These are phyloP conservation scores for Phyllosticta capitalensis DNA, from an alignment of 2,329 filamentous ascomycete species.

Conservation along the genomic window DNA sequence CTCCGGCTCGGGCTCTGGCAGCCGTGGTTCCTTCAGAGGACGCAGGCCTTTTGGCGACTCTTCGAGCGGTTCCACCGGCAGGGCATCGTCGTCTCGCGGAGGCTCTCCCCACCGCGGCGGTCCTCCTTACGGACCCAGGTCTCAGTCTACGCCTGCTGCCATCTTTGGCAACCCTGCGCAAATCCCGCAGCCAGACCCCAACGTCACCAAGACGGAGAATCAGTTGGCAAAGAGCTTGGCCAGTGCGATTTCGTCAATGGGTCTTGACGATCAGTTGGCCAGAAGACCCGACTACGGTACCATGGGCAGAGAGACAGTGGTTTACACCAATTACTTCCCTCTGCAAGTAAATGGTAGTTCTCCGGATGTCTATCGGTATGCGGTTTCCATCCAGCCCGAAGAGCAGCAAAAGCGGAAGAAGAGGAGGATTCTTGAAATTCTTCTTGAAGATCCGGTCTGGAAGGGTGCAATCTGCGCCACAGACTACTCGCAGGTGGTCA, in stretches of 20 bases:
- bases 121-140: background rate
- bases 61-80: slow-evolving; percentile 1
- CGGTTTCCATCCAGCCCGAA: slow-evolving; percentile 24
- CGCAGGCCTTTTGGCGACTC: slow-evolving; percentile 4
- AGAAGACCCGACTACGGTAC: slow-evolving; percentile 25
- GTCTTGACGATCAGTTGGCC: slow-evolving; percentile 18
- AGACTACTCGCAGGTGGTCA: slow-evolving; percentile 28
- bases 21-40: slow-evolving; percentile 7
- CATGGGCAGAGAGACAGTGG: slow-evolving; percentile 26
- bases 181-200: slow-evolving; percentile 5
- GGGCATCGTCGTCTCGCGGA: slow-evolving; percentile 5
- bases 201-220: slow-evolving; percentile 22
- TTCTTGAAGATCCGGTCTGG: slow-evolving; percentile 30
- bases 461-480: slow-evolving; percentile 23
- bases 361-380: slow-evolving; percentile 20
- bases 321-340: slow-evolving; percentile 34
- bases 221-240: slow-evolving; percentile 18
- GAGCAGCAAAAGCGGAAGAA: slow-evolving; percentile 36
- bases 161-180: slow-evolving; percentile 4
- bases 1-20: slow-evolving; percentile 6
- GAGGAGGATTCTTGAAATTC: slow-evolving; percentile 38
- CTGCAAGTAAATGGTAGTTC: slow-evolving; percentile 22
- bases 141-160: slow-evolving; percentile 4
- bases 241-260: slow-evolving; percentile 17
- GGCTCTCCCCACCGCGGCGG: slow-evolving; percentile 6